Conservation (phyloP, 2,329 filamentous ascomycete genomes). For the Pezicula radicicola region DNA sequence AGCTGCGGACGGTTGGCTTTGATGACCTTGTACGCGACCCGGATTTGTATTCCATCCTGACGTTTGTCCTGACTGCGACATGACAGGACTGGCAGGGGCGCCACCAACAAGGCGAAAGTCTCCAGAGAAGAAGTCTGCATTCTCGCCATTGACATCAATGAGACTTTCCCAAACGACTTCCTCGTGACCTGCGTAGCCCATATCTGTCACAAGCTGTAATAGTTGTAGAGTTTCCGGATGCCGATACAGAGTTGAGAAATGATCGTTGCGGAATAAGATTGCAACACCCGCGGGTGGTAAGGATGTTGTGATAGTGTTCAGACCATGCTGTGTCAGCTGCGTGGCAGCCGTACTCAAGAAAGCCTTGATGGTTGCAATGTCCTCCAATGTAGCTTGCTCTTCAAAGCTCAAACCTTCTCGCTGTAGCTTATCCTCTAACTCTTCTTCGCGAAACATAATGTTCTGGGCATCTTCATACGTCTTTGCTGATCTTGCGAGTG, state of each 20-base stretch:
- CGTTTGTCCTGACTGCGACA: slow-evolving; percentile 4
- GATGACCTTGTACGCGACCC: slow-evolving; percentile 1
- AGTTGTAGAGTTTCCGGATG: slow-evolving; percentile 75
- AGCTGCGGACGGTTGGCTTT: slow-evolving; percentile 5
- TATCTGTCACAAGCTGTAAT: slow-evolving; percentile 85
- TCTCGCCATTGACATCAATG: slow-evolving; percentile 80
- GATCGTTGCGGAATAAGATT: slow-evolving; percentile 94
- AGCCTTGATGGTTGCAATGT: slow-evolving; percentile 78
- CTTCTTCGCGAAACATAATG: slow-evolving; percentile 83
- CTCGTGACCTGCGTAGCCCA: slow-evolving; percentile 81
- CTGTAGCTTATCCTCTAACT: slow-evolving; percentile 76
- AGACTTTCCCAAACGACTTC: slow-evolving; percentile 97
- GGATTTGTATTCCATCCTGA: slow-evolving; percentile 18
- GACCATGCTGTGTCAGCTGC: slow-evolving; percentile 79
- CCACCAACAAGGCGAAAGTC: slow-evolving; percentile 86
- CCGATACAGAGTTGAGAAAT: slow-evolving; percentile 92
- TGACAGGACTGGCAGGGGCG: slow-evolving; percentile 17
- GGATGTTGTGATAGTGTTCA: slow-evolving; percentile 68
- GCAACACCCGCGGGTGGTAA: slow-evolving; percentile 77
- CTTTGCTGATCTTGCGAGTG: slow-evolving; percentile 70
- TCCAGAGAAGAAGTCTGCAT: slow-evolving; percentile 81
- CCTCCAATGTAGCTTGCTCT: slow-evolving; percentile 78
- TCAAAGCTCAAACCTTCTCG: slow-evolving; percentile 59
- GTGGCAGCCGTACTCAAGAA: slow-evolving; percentile 81
- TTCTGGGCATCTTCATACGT: slow-evolving; percentile 93